Base-by-base conservation (phyloP, 1,139 yeast genomes). In the Eremothecium sinecaudum region DNA sequence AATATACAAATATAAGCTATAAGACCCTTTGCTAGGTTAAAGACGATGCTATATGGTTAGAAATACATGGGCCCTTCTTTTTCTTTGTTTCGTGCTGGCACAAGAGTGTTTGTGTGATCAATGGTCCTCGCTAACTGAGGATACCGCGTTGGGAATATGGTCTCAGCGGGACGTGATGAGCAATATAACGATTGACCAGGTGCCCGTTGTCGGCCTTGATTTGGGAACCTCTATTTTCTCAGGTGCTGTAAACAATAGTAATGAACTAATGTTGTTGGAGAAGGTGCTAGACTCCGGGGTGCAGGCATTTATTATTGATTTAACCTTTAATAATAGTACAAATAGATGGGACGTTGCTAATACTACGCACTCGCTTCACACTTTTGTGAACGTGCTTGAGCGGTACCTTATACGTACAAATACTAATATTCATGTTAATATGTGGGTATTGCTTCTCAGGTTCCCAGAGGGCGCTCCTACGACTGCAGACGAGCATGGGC, bases 161-260 rank as follows among this genome's bases (percentile, higher is more conserved):
- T 62, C 84, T 0, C 90, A 86, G 50, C 60, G 95, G 37, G 95
- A 84, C 49, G 56, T 80, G 2, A 59, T 78, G 18, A 57, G 61
- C 18, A 66, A 69, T 28, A 54, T 68, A 2, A 71, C 87, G 1
- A 59, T 83, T 1, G 77, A 73, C 43, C 77, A 79, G 47, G 46
- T 68, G 13, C 63, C 73, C 1, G 57, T 63, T 3, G 59, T 73
- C 2, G 95, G 95, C 0, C 63, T 79, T 0, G 67, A 76, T 18
- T 51, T 82, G 24, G 62, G 67, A 21, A 43, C 62, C 1, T 62
- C 69, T 3, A 43, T 83, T 1, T 78, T 81, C 12, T 36, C 39
- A 45, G 63, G 48, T 1, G 43, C 56, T 10, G 83, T 82, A 0
- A 79, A 79, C 45, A 63, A 69, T 1, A 36, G 51, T 0, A 52